Percentiles rank a stretch among this genome's conserved stretches.
Evolutionary conservation across 371 early-diverging fungal species (phyloP).

Genomic region (Apophysomyces sp.): DNA sequence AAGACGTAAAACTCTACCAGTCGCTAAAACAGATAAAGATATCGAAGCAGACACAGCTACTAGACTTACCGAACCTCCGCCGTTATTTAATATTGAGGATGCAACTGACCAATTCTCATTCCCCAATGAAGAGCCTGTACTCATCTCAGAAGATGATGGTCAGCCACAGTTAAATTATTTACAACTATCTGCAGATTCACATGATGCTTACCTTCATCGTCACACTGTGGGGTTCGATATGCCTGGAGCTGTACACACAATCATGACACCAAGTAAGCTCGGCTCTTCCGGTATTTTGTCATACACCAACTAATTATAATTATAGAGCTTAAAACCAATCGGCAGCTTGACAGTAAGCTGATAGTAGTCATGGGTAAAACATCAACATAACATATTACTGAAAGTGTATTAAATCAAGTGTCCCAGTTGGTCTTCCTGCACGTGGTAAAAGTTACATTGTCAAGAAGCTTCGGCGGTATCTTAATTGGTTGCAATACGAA

Average conservation of each 20-base stretch:
- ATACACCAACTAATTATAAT: too few relatives aligned
- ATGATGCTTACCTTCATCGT: not conserved
- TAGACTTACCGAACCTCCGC: not conserved
- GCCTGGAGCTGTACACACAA: slow-evolving; percentile 26
- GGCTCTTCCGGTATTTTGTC: not conserved
- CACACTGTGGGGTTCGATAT: slow-evolving; percentile 24
- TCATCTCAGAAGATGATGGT: not conserved
- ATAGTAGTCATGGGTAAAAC: slow-evolving; percentile 65
- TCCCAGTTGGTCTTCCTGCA: slow-evolving; percentile 82
- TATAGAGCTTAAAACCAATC: slow-evolving; percentile 28
- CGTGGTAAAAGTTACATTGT: slow-evolving; percentile 89
- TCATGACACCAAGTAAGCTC: slow-evolving; percentile 18
- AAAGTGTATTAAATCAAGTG: not conserved
- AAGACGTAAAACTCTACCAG: not conserved
- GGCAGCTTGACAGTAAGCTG: slow-evolving; percentile 48
- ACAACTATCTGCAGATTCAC: not conserved
- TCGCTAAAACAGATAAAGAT: not conserved
- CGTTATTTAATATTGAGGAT: not conserved
- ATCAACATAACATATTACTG: not conserved
- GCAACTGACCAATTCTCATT: not conserved
- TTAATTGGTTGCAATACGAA: slow-evolving; percentile 68
- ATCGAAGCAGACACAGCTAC: not conserved
- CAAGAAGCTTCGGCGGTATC: slow-evolving; percentile 80
- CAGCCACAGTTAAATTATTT: not conserved
- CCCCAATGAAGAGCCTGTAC: not conserved